phyloP scores from a whole-genome alignment of 2,329 filamentous ascomycete genomes.

The Sporothrix schenckii region DNA sequence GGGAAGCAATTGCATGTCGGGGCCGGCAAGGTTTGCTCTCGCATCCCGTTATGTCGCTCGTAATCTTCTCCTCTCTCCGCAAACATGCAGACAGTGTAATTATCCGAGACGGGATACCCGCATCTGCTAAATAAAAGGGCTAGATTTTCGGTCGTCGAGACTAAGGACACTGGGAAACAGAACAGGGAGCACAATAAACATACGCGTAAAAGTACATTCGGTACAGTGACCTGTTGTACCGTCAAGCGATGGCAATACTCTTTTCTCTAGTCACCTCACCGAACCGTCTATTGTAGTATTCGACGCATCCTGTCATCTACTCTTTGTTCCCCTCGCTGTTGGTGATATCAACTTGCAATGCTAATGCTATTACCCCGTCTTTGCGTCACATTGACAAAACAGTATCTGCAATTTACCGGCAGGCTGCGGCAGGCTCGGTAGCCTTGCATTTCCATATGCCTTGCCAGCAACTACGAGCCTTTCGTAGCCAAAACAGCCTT shows the following conservation, averaged over 20 bases:
- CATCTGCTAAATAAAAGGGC: neutral
- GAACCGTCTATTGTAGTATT: neutral
- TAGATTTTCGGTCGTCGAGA: neutral
- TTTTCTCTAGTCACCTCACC: neutral
- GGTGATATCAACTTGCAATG: neutral
- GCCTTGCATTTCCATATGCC: neutral
- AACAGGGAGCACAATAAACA: neutral
- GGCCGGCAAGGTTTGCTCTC: neutral
- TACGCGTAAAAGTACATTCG: neutral
- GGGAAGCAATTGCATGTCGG: neutral
- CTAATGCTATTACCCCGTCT: neutral
- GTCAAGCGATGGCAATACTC: neutral
- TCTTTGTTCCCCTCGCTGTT: neutral
- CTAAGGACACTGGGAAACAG: neutral
- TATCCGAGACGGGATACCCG: constrained; percentile 4
- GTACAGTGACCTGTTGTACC: neutral
- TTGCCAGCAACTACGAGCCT: neutral
- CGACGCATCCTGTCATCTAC: neutral
- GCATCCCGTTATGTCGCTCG: neutral
- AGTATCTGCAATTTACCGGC: neutral
- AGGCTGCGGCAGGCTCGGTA: constrained; percentile 16
- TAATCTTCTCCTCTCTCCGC: neutral
- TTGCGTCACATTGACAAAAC: neutral
- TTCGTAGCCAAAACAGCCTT: neutral
- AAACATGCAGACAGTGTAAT: neutral